These are phyloP conservation scores for Kalaharituber pfeilii DNA, from an alignment of 2,329 filamentous ascomycete species.

Conservation along the genomic window DNA sequence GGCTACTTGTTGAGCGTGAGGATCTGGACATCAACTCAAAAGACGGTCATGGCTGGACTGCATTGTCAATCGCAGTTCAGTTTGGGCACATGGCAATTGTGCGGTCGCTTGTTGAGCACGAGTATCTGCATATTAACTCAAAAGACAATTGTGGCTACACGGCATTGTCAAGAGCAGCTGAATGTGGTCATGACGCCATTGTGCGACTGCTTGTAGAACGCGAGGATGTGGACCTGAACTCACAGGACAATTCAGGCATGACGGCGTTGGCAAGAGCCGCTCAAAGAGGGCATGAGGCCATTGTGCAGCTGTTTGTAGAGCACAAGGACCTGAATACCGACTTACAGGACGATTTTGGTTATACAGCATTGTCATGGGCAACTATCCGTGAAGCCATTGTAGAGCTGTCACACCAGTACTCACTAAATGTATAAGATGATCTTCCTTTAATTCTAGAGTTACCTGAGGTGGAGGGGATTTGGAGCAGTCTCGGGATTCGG, in stretches of 20 bases:
- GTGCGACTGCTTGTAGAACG: not conserved
- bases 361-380: not conserved
- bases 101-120: not conserved
- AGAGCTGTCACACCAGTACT: too few species aligned
- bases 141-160: not conserved
- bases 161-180: not conserved
- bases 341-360: not conserved
- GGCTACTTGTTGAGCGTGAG: too few species aligned
- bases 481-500: too few species aligned
- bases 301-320: not conserved
- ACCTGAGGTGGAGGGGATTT: too few species aligned
- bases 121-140: too few species aligned
- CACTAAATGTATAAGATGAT: too few species aligned
- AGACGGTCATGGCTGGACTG: too few species aligned
- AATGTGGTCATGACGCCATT: too few species aligned
- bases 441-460: too few species aligned
- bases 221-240: not conserved
- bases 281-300: not conserved
- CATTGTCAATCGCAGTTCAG: too few species aligned
- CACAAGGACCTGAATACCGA: not conserved
- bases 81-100: not conserved
- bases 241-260: not conserved
- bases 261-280: not conserved
- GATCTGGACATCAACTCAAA: too few species aligned
- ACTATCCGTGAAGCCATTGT: too few species aligned